These are phyloP conservation scores for Neurospora tetraspora DNA, from an alignment of 495 filamentous ascomycete genomes.

Conservation along the genomic window DNA sequence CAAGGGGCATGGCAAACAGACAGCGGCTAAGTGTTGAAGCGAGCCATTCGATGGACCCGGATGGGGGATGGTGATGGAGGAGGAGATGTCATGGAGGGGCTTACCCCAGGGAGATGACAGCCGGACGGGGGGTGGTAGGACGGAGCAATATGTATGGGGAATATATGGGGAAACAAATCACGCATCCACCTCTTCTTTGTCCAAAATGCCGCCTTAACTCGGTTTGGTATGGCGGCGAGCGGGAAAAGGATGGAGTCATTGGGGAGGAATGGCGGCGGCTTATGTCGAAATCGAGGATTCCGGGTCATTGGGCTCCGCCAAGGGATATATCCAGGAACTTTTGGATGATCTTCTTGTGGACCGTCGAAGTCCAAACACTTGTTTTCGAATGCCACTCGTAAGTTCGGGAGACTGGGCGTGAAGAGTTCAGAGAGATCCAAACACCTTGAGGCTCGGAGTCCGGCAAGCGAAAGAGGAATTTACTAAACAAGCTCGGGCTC, in stretches of 20 bases:
- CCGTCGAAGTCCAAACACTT: not conserved
- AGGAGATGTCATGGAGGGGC: not conserved
- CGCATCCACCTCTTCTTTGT: constrained; percentile 18
- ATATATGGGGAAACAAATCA: constrained; percentile 26
- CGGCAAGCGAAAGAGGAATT: not conserved
- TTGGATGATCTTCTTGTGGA: not conserved
- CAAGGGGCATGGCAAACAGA: constrained; percentile 1
- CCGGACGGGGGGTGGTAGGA: constrained; percentile 16
- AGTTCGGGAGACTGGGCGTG: not conserved
- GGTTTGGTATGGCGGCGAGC: constrained; percentile 4
- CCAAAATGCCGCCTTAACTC: not conserved
- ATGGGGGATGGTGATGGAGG: not conserved
- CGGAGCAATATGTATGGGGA: constrained; percentile 28
- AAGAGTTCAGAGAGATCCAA: not conserved
- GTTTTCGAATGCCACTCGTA: not conserved
- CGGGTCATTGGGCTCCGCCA: not conserved
- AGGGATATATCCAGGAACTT: not conserved
- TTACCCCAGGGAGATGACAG: constrained; percentile 5
- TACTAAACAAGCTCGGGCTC: not conserved
- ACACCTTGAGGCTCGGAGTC: not conserved
- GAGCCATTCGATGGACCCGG: not conserved
- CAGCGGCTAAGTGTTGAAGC: not conserved
- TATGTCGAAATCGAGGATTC: not conserved
- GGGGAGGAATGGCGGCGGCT: not conserved
- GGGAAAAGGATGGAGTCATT: constrained; percentile 1